Conservation (phyloP, 345 rosid genomes). For the Citrus reticulata region DNA sequence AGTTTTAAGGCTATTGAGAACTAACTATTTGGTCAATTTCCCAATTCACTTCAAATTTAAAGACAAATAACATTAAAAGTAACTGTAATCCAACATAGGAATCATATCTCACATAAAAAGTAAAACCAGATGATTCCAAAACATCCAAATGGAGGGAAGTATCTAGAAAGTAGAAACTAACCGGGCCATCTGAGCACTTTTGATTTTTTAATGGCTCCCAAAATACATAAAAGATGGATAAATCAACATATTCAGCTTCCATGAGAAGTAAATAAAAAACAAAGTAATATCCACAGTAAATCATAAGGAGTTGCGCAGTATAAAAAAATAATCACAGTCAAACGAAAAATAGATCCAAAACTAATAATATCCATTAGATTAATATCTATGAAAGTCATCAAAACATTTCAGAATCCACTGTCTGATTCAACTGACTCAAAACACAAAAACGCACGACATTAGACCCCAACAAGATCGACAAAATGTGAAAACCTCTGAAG, state of each 20-base stretch:
- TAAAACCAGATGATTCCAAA: neutral
- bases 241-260: neutral
- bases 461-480: neutral
- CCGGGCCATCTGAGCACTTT: neutral
- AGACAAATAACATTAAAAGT: neutral
- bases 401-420: constrained; percentile 7
- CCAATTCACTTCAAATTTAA: neutral
- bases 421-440: constrained; percentile 6
- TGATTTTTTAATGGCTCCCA: neutral
- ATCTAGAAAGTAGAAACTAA: neutral
- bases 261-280: neutral
- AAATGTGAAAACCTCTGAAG: neutral
- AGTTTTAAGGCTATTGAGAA: neutral
- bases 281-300: no score
- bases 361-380: constrained; percentile 7
- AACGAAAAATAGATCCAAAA: neutral
- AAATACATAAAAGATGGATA: no score
- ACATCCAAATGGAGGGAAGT: neutral
- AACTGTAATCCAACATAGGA: neutral
- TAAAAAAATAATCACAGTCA: neutral
- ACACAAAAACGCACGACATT: neutral
- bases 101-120: neutral
- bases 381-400: neutral
- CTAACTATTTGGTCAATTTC: neutral
- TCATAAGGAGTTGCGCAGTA: neutral